Evolutionary conservation across 2,329 filamentous ascomycete genomes (phyloP), one percentile per base, ranked within the genome.

Genomic region (Sordariomycetes sp.): DNA sequence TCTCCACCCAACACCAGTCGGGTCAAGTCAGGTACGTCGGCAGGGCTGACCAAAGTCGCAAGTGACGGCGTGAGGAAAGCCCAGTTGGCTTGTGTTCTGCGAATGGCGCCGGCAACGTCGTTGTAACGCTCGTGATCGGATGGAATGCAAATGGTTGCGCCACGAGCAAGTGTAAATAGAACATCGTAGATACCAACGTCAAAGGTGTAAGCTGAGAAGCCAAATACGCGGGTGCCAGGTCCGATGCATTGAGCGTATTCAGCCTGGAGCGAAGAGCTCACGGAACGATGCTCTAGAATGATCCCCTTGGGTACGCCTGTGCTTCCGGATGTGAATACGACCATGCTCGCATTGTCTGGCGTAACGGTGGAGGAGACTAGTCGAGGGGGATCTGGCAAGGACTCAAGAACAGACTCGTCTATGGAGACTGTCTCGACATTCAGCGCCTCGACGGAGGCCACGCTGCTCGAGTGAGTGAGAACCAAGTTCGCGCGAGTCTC

Each of bases 131-230:
- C 15, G 1, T 50, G 46, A 12, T 64, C 57, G 3, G 51, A 55
- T 1, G 60, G 56, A 2, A 64, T 48, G 19, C 59, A 63, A 1
- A 65, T 41, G 15, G 54, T 58, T 5, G 56, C 61, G 15, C 62
- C 62, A 5, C 46, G 36, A 12, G 28, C n/a, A 10, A 32, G 24
- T 7, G 35, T 15, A 10, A 12, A 12, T 15, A 20, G 15, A 25
- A 37, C 28, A 29, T 37, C 35, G 18, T 21, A 29, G 19, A 33
- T 23, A 5, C 14, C 27, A 12, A 33, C 12, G 24, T 37, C 35
- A 25, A 37, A 37, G 15, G 27, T 25, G 35, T 26, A 37, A 11
- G 27, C 20, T 10, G 27, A 16, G 21, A 31, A 36, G 12, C 32
- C 27, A 11, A 27, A 34, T 4, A 19, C n/a, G n/a, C 28, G 8